Conservation (phyloP, 2,329 filamentous ascomycete genomes). For the Pyricularia sp. region DNA sequence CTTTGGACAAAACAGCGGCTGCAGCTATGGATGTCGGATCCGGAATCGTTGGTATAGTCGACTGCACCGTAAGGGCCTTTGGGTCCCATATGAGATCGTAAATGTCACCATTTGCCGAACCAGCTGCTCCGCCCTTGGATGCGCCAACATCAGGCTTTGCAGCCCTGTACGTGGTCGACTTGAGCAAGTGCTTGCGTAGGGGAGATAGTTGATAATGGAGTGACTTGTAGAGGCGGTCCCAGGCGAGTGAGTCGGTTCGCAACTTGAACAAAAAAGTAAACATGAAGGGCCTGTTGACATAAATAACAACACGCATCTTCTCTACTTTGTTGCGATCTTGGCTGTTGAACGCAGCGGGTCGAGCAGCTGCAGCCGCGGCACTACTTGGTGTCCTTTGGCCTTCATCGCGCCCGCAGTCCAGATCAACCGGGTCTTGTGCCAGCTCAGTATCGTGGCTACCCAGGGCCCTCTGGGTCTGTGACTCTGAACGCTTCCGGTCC, state of each 20-base stretch:
- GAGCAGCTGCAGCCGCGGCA: constrained; percentile 7
- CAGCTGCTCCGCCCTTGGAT: neutral
- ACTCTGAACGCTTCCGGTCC: constrained; percentile 25
- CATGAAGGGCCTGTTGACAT: constrained; percentile 62
- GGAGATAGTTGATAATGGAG: constrained; percentile 48
- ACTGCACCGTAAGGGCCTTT: constrained; percentile 39
- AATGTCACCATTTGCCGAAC: constrained; percentile 26
- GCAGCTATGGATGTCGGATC: constrained; percentile 21
- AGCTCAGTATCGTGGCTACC: constrained; percentile 23
- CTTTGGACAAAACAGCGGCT: constrained; percentile 6
- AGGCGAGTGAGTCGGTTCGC: constrained; percentile 43
- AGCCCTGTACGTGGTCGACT: constrained; percentile 44
- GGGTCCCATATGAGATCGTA: constrained; percentile 54
- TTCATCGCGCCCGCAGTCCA: constrained; percentile 9
- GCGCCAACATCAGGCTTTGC: constrained; percentile 27
- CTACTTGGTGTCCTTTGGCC: constrained; percentile 4
- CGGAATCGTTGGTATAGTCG: constrained; percentile 55
- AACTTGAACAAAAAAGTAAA: constrained; percentile 61
- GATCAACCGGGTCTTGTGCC: constrained; percentile 12
- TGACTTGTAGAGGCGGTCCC: constrained; percentile 42
- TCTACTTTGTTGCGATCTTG: constrained; percentile 41
- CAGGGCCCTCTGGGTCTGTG: constrained; percentile 32
- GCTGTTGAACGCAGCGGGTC: constrained; percentile 20
- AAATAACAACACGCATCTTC: constrained; percentile 56
- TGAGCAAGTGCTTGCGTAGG: constrained; percentile 40